Base-by-base conservation (phyloP, 805 yeast genomes). In the Starmerella tilneyi region DNA sequence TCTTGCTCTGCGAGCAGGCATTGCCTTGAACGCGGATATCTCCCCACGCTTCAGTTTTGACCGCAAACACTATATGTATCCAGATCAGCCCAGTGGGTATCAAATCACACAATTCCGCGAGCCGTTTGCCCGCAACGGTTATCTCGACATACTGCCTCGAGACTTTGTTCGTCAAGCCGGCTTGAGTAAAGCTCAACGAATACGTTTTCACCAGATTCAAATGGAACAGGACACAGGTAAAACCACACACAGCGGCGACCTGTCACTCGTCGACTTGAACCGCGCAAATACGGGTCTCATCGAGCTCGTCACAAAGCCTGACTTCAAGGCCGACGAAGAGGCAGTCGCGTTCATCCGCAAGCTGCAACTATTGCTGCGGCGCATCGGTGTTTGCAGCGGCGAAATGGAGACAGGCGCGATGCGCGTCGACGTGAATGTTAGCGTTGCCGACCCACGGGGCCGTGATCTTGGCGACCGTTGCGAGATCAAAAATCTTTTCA, bases 171-270 rank as follows among this genome's bases (percentile, higher is more conserved):
- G 38, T 11, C 41, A 43, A 17, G 11, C 17, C 33, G 8, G 44
- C 34, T 12, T 42, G 41, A 9, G 51, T 46, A n/a, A 22, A n/a
- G 33, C 29, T 24, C 50, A 5, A 62, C 46, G 52, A 11, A 50
- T 52, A 8, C 63, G 74, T 2, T 77, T 92, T 21, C 77, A 73
- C 45, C 96, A 89, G 62, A 63, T 92, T 31, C 98, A 92, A 60
- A 64, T 92, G 19, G 98, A 92, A 59, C 98, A 92, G 63, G 98
- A 89, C 59, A 89, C 96, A 0, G 97, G 94, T 2, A 79, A 84
- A 56, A 74, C 89, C 0, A 66, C 72, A 15, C 80, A 84, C 60
- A 62, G 66, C 23, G 67, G 61, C 27, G 61, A 60, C 1, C 52
- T 55, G 5, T 61, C 78, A 2, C 63, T 73, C 38, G 72, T 89